Conservation (phyloP, 495 filamentous ascomycete species). For the Amorphotheca resinae region DNA sequence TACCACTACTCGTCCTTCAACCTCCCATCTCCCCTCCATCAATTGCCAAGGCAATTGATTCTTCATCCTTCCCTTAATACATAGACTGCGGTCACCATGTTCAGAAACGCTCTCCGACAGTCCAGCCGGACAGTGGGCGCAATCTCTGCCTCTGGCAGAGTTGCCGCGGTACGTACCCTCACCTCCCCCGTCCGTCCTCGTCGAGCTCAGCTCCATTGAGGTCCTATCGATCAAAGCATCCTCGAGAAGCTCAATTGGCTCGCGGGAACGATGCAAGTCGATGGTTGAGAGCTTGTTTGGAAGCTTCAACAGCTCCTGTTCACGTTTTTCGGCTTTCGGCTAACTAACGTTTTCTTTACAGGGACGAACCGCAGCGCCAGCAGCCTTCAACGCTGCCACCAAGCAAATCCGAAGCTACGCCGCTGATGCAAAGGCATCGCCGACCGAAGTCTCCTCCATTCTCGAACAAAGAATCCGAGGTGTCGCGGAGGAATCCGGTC, state of each 20-base stretch:
- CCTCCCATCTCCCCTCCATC: slow-evolving; percentile 20
- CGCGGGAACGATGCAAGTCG: slow-evolving; percentile 19
- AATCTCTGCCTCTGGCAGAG: slow-evolving; percentile 79
- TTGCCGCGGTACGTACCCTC: slow-evolving; percentile 73
- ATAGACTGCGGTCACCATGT: slow-evolving; percentile 50
- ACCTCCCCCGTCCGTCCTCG: too few species aligned
- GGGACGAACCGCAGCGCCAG: slow-evolving; percentile 79
- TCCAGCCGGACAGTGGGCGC: slow-evolving; percentile 87
- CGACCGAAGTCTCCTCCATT: slow-evolving; percentile 97
- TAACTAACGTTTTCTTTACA: slow-evolving; percentile 39
- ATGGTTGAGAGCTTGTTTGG: slow-evolving; percentile 22
- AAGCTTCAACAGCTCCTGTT: slow-evolving; percentile 26
- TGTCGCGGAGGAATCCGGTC: slow-evolving; percentile 87
- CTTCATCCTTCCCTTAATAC: slow-evolving; percentile 15
- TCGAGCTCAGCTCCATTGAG: slow-evolving; percentile 2
- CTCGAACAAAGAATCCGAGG: slow-evolving; percentile 98
- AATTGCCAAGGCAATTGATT: slow-evolving; percentile 23
- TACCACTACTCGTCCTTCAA: slow-evolving; percentile 13
- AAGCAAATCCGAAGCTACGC: slow-evolving; percentile 84
- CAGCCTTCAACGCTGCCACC: slow-evolving; percentile 54
- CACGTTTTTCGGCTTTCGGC: slow-evolving; percentile 33
- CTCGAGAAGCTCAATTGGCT: slow-evolving; percentile 36
- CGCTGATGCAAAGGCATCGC: slow-evolving; percentile 71
- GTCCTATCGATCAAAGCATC: slow-evolving; percentile 23
- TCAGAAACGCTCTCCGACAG: slow-evolving; percentile 95